phyloP scores from a whole-genome alignment of 176 grass and related monocot species.

The Tillandsia leiboldiana region DNA sequence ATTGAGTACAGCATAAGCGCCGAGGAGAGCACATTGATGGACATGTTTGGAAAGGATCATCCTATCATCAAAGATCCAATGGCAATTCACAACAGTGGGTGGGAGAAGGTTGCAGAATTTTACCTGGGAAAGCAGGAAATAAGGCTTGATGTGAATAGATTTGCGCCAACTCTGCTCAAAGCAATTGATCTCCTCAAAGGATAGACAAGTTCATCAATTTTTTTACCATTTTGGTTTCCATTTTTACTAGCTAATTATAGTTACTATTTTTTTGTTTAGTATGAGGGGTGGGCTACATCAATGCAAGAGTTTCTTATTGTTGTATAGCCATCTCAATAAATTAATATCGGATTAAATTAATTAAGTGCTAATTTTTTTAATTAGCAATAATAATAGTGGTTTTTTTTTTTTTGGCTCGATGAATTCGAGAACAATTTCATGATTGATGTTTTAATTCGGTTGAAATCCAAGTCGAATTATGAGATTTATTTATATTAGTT shows the following conservation, averaged over 20 bases:
- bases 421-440: too few relatives aligned
- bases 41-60: slow-evolving; percentile 52
- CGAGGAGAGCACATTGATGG: slow-evolving; percentile 68
- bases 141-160: slow-evolving; percentile 35
- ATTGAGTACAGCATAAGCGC: slow-evolving; percentile 49
- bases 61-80: slow-evolving; percentile 56
- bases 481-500: too few relatives aligned
- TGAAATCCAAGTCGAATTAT: too few relatives aligned
- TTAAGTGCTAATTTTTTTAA: too few relatives aligned
- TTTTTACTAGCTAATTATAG: slow-evolving; percentile 6
- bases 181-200: slow-evolving; percentile 37
- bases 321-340: not conserved
- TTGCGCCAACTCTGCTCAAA: slow-evolving; percentile 37
- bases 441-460: too few relatives aligned
- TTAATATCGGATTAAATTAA: too few relatives aligned
- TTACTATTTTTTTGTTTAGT: not conserved
- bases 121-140: slow-evolving; percentile 80
- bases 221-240: not conserved
- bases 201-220: not conserved
- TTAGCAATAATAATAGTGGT: too few relatives aligned
- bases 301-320: not conserved
- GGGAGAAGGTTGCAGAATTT: slow-evolving; percentile 63
- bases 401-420: too few relatives aligned
- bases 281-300: too few relatives aligned
- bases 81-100: slow-evolving; percentile 46